These are phyloP conservation scores for Aspergillus transmontanensis DNA, from an alignment of 2,329 filamentous ascomycete species.

Conservation along the genomic window DNA sequence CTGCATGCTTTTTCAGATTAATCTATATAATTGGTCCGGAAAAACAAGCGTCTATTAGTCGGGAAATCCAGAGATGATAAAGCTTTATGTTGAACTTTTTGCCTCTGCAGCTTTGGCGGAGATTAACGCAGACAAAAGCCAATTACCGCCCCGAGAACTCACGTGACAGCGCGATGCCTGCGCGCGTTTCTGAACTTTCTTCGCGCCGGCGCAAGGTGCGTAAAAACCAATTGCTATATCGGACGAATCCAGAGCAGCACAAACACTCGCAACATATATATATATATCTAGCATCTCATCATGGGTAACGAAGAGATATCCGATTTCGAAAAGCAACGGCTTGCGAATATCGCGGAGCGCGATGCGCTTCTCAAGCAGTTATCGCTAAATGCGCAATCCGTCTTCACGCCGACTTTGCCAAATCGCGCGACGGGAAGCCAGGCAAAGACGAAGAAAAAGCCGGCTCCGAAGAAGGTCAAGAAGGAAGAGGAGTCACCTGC, in stretches of 20 bases:
- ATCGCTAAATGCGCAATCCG: constrained; percentile 65
- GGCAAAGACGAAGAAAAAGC: constrained; percentile 51
- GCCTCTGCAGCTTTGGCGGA: not conserved
- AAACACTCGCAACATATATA: not conserved
- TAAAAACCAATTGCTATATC: not conserved
- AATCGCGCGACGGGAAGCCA: constrained; percentile 52
- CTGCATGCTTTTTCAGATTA: not conserved
- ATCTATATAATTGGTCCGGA: not conserved
- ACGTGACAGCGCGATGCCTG: constrained; percentile 28
- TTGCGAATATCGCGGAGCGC: constrained; percentile 85
- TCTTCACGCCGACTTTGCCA: constrained; percentile 58
- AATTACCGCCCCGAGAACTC: constrained; percentile 2
- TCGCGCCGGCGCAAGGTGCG: constrained; percentile 1
- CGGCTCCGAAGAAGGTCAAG: constrained; percentile 62
- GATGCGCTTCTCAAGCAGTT: constrained; percentile 80
- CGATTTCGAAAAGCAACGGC: constrained; percentile 81
- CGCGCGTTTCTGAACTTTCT: constrained; percentile 16
- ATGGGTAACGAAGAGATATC: constrained; percentile 61
- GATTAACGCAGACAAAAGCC: not conserved
- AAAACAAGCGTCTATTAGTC: not conserved
- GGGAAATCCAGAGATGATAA: not conserved
- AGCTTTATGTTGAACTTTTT: not conserved
- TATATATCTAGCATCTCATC: constrained; percentile 16
- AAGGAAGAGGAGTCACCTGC: constrained; percentile 58
- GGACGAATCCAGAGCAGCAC: not conserved